Base-by-base conservation (phyloP, 257 asterid species). In the Nicotiana undulata region DNA sequence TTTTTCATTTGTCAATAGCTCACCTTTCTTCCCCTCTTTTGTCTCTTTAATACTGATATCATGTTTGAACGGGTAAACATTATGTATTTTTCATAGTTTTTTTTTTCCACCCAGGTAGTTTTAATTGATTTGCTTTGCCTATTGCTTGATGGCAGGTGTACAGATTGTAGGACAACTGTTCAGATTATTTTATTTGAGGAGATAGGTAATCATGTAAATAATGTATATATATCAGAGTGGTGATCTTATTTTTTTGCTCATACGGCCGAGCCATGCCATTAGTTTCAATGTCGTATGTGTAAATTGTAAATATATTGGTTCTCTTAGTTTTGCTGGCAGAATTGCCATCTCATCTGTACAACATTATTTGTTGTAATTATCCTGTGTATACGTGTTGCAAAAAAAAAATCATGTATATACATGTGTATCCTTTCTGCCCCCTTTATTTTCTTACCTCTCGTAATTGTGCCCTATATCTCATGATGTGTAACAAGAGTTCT, bases 71-170 rank as follows among this genome's bases (percentile, higher is more conserved):
- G 49, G 37, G 32, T 12, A 20, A 20, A 22, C 77, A 11, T 20
- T 44, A 22, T 8, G 60, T 52, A 9, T 22, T 56, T 74, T 26
- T 20, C 8, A 49, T 53, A 52, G 68, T 40, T 61, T 34, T 28
- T 28, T 64, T 44, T 81, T 44, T 29, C 34, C 34, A 20, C 16
- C 20, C 66, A 63, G 59, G 40, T 63, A 49, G 26, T 70, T 79
- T 81, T 5, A 64, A 64, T 26, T 59, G 64, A 44, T 24, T 29
- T 49, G 64, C 58, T 70, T 75, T 60, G 56, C 82, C 29, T 70
- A 61, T 79, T 37, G 37, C 29, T 80, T 26, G 49, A 59, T 70
- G 86, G 83, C 95, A 90, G 93, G 91, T 93, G 86, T 86, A 85
- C 92, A 88, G 84, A 84, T 84, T n/a, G 83, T 60, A 64, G 72